Evolutionary conservation across 2,329 filamentous ascomycete species (phyloP).

Genomic region (Talaromyces sp.): DNA sequence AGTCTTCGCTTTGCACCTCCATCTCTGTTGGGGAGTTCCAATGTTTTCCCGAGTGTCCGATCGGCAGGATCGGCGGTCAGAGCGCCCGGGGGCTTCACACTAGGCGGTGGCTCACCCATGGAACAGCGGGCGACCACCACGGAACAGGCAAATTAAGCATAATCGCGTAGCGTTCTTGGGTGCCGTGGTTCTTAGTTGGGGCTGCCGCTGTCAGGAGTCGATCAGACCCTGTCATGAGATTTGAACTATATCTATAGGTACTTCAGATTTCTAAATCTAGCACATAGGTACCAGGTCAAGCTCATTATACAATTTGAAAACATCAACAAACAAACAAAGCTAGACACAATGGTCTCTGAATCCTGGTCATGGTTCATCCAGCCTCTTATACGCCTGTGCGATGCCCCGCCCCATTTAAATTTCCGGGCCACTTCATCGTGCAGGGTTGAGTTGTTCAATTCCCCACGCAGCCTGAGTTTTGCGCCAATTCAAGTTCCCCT

Average conservation of each 20-base stretch:
- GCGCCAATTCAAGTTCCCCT: neutral
- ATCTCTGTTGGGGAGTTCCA: too few relatives aligned
- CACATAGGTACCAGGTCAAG: too few relatives aligned
- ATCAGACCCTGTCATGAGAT: neutral
- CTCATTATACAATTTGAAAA: too few relatives aligned
- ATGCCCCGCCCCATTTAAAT: constrained; percentile 8
- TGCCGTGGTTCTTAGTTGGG: constrained; percentile 20
- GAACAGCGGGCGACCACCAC: constrained; percentile 14
- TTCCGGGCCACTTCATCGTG: constrained; percentile 19
- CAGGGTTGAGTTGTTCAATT: constrained; percentile 10
- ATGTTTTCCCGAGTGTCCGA: neutral
- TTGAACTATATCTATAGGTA: too few relatives aligned
- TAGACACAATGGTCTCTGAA: too few relatives aligned
- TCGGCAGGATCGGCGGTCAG: constrained; percentile 19
- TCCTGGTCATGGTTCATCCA: too few relatives aligned
- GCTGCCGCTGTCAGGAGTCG: constrained; percentile 22
- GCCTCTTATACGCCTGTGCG: neutral
- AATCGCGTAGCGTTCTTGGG: constrained; percentile 23
- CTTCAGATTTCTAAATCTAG: too few relatives aligned
- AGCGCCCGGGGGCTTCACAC: constrained; percentile 9
- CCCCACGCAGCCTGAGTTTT: constrained; percentile 4
- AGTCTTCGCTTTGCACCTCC: too few relatives aligned
- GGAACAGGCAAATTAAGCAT: constrained; percentile 27
- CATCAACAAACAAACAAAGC: too few relatives aligned
- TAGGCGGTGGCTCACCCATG: constrained; percentile 17